These are phyloP conservation scores for Collybiopsis luxurians DNA, from an alignment of 768 basidiomycete species.

Conservation along the genomic window DNA sequence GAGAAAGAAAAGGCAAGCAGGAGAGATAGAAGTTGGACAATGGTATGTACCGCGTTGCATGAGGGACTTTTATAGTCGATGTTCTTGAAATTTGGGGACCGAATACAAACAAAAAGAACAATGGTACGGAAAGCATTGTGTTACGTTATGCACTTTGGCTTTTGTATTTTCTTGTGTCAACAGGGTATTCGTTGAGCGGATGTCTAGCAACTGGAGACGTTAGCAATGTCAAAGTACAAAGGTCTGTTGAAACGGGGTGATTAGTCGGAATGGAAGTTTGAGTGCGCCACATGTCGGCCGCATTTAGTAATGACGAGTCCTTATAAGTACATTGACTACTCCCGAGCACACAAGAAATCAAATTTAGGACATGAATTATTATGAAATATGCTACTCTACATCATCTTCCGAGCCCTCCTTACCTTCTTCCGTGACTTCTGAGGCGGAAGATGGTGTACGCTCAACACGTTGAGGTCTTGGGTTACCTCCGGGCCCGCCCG, in stretches of 20 bases:
- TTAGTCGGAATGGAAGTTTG: no score
- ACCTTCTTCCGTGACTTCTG: not conserved
- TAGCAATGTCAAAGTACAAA: not conserved
- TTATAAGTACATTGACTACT: no score
- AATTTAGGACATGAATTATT: no score
- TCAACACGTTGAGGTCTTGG: not conserved
- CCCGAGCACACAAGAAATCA: no score
- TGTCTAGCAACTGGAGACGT: constrained; percentile 1
- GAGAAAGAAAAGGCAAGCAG: constrained; percentile 9
- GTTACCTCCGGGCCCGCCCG: constrained; percentile 25
- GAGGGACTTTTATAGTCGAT: not conserved
- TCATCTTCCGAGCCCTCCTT: not conserved
- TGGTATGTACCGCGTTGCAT: not conserved
- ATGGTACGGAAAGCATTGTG: not conserved
- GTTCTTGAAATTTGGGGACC: not conserved
- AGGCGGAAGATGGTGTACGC: not conserved
- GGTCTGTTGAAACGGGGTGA: not conserved
- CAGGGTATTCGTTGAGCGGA: not conserved
- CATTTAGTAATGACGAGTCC: no score
- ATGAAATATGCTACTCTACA: not conserved
- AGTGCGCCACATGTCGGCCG: not conserved
- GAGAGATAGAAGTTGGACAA: constrained; percentile 4
- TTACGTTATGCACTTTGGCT: constrained; percentile 1
- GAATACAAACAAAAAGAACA: constrained; percentile 6
- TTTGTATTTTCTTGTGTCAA: constrained; percentile 2